Evolutionary conservation across 75 land plant species (phyloP).

Genomic region (Larix kaempferi): DNA sequence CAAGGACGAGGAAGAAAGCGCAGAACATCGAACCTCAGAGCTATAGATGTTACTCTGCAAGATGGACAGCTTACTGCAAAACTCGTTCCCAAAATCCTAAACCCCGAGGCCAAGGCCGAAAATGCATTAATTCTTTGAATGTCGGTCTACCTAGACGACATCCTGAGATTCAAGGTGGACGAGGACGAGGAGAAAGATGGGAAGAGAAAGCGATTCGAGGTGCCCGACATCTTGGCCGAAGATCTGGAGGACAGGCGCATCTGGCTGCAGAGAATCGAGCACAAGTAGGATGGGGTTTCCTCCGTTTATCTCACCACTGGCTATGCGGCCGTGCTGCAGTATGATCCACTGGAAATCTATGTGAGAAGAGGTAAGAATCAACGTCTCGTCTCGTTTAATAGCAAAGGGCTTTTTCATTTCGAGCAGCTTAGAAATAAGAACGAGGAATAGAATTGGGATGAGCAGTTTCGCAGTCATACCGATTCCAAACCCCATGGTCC

Average conservation of each 20-base stretch:
- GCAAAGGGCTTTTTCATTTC: conserved; percentile 87
- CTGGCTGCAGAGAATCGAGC: conserved; percentile 48
- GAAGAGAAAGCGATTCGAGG: conserved; percentile 64
- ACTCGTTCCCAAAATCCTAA: conserved; percentile 28
- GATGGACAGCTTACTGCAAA: conserved; percentile 71
- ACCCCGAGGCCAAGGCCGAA: not conserved
- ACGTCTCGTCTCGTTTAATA: conserved; percentile 68
- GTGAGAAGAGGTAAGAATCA: conserved; percentile 36
- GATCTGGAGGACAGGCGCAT: conserved; percentile 53
- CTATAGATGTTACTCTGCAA: conserved; percentile 41
- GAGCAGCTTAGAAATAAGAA: conserved; percentile 77
- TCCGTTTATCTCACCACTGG: conserved; percentile 56
- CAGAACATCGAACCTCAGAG: conserved; percentile 32
- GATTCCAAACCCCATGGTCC: conserved; percentile 92
- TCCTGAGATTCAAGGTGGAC: conserved; percentile 73
- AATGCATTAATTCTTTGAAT: conserved; percentile 48
- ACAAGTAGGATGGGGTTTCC: conserved; percentile 15
- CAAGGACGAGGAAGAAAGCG: conserved; percentile 61
- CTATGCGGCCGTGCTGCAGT: conserved; percentile 64
- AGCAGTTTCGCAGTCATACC: conserved; percentile 69
- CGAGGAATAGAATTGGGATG: conserved; percentile 86
- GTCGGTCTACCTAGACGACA: conserved; percentile 63
- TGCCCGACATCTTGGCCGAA: conserved; percentile 71
- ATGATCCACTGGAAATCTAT: conserved; percentile 77
- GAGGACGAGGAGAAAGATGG: conserved; percentile 39